Conservation (phyloP, 345 rosid species). For the Cardamine chenopodiifolia region DNA sequence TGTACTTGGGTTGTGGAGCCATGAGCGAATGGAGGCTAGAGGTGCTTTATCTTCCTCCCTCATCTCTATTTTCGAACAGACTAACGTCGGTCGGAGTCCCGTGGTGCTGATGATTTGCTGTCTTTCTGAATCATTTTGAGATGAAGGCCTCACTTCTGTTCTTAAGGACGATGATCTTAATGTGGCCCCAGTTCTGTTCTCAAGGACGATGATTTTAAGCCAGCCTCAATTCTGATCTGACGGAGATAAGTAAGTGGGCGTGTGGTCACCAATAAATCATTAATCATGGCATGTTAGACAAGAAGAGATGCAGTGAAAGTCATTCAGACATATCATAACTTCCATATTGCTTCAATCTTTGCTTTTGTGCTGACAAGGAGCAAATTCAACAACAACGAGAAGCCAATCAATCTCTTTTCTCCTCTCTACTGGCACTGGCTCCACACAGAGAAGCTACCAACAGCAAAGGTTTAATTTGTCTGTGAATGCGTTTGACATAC, state of each 20-base stretch:
- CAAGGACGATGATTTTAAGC: background rate
- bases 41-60: background rate
- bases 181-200: background rate
- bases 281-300: background rate
- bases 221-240: background rate
- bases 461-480: background rate
- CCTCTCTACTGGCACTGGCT: background rate
- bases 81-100: background rate
- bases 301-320: background rate
- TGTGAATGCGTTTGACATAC: background rate
- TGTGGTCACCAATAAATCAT: background rate
- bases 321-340: background rate
- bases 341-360: background rate
- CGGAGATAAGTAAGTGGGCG: background rate
- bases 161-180: background rate
- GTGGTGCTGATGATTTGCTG: background rate
- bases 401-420: background rate
- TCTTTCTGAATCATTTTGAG: background rate
- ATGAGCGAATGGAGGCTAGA: background rate
- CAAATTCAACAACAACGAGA: conserved; percentile 18
- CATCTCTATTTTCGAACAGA: background rate
- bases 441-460: conserved; percentile 1
- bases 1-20: background rate
- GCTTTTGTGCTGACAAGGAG: conserved; percentile 4
- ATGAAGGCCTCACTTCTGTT: background rate